phyloP scores from a whole-genome alignment of 1,284 basidiomycete species.

The Leccinum holopus region DNA sequence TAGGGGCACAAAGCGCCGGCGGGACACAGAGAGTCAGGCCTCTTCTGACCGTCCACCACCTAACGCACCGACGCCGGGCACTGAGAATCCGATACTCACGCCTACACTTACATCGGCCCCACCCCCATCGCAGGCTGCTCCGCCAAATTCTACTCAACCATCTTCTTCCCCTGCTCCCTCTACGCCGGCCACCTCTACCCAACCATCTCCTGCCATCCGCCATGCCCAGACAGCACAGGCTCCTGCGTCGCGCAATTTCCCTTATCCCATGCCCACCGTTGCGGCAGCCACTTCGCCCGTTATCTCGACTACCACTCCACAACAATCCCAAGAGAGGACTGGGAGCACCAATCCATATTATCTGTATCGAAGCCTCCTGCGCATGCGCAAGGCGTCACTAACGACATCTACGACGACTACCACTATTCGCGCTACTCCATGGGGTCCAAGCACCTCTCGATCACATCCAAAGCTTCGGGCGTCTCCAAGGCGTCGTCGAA shows the following conservation, averaged over 20 bases:
- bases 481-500: constrained; percentile 30
- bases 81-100: constrained; percentile 26
- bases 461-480: constrained; percentile 26
- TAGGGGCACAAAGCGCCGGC: constrained; percentile 60
- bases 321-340: constrained; percentile 33
- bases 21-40: constrained; percentile 44
- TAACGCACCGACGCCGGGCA: constrained; percentile 24
- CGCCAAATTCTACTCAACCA: constrained; percentile 24
- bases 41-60: constrained; percentile 31
- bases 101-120: constrained; percentile 20
- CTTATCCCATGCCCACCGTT: constrained; percentile 50
- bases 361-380: constrained; percentile 35
- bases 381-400: constrained; percentile 32
- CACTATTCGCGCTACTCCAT: constrained; percentile 66
- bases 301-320: constrained; percentile 31
- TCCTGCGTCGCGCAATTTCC: constrained; percentile 33
- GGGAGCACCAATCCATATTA: constrained; percentile 32
- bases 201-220: constrained; percentile 33
- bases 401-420: constrained; percentile 73
- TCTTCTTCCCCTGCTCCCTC: constrained; percentile 33
- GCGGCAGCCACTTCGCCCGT: constrained; percentile 42
- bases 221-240: constrained; percentile 34
- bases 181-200: constrained; percentile 33
- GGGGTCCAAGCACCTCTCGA: constrained; percentile 36
- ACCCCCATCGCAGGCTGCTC: constrained; percentile 22